Evolutionary conservation across 129 eudicot genomes (phyloP), one percentile per base, ranked within the genome.

Genomic region (Escallonia rubra): DNA sequence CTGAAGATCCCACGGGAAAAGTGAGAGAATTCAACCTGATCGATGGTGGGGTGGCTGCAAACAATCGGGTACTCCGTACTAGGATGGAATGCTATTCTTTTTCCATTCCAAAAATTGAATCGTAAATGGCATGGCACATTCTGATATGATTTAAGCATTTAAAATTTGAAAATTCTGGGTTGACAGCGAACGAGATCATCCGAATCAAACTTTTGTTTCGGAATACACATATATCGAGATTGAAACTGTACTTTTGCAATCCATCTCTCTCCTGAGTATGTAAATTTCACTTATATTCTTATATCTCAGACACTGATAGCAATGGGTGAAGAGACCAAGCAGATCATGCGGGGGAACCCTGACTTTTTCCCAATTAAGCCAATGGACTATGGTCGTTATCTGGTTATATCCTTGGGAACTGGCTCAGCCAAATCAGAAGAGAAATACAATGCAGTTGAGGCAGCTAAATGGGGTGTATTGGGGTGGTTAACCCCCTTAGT

Each of bases 321-420:
- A 12, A 74, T 86, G 57, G 79, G 91, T 8, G 83, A 81, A 75
- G 57, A 86, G 23, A 69, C 77, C 4, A 90, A 61, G 43, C 80
- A 80, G 66, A 80, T 85, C 12, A 50, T 90, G 78, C 55, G 48
- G 74, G 89, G 90, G 8, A 81, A 78, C 49, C 75, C 74, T 67
- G 64, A 61, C 47, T 58, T 65, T 39, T 65, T 70, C 2, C 82
- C 79, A 16, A 56, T 80, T 2, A 60, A 66, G 50, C 77, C 79
- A 8, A 53, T 81, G 63, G 85, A 90, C 47, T 66, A 74, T 56
- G 79, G 7, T 44, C 76, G 80, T 52, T 74, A 83, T 80, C 65
- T 90, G 48, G 94, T 90, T 2, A 68, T 90, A 65, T 90, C 96
- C 3, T 71, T 90, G 4, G 96, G 96, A 47, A 83, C 95, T 0